Evolutionary conservation across 2,329 filamentous ascomycete species (phyloP), one percentile per base, ranked within the genome.

Genomic region (Cylindrodendrum hubeiense): DNA sequence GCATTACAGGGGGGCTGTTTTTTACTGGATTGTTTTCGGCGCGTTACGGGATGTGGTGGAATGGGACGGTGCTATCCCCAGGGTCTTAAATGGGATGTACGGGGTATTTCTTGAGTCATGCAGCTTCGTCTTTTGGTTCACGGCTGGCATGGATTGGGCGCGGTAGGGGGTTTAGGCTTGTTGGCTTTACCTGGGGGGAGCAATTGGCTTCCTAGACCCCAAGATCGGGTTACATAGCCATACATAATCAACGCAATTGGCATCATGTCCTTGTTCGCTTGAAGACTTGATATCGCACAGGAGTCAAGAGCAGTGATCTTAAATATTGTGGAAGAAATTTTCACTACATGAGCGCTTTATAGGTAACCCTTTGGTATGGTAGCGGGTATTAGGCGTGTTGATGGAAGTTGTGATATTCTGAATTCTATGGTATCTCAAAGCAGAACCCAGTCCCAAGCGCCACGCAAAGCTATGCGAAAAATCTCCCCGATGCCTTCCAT

Each of bases 361-460:
- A 13, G 2, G 8, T 3, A 17, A 4, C 10, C 4, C 12, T 15
- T 22, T 10, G 21, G 22, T 37, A 5, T 63, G 19, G 15, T 7
- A 49, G 7, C n/a, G 12, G 53, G 15, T 43, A 43, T 47, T 15
- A 44, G 37, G 53, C 44, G 9, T 46, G 17, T 39, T 41, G 62
- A 62, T 43, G 41, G 65, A 63, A 65, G 59, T 51, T 52, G 51
- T 54, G 67, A 69, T 73, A 66, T 71, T 67, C 60, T 61, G 66
- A 65, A 49, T 66, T 68, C 60, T 68, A 67, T 76, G 74, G 71
- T 75, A 75, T 77, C 74, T 71, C 66, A 69, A 73, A 71, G 49
- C 63, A 67, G 61, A 70, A 46, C 63, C 66, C 59, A 28, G 62
- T 59, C 63, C 72, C 71, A 63, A 70, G 72, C 75, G 75, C 75